Evolutionary conservation across 208 protist species (phyloP).

Genomic region (Phytomonas francai): DNA sequence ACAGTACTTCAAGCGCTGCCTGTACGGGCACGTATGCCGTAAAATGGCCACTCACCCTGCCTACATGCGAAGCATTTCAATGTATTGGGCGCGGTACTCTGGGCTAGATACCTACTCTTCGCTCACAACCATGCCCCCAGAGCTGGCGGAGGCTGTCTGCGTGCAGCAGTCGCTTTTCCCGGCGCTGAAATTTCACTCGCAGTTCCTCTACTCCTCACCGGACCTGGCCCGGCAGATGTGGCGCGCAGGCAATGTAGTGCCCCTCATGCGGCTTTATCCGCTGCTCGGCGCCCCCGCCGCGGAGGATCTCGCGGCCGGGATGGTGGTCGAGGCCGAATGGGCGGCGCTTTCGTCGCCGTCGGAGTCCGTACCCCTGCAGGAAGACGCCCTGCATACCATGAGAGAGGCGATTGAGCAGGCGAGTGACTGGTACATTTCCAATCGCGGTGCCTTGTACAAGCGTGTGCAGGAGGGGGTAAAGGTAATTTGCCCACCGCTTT

Average conservation of each 20-base stretch:
- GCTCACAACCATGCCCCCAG: slow-evolving; percentile 48
- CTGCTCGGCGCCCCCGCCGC: slow-evolving; percentile 53
- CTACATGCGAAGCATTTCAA: slow-evolving; percentile 62
- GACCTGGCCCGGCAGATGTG: slow-evolving; percentile 77
- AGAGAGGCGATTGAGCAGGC: slow-evolving; percentile 56
- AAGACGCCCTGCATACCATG: slow-evolving; percentile 38
- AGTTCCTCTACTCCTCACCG: slow-evolving; percentile 76
- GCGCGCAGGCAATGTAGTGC: slow-evolving; percentile 65
- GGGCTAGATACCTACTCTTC: slow-evolving; percentile 40
- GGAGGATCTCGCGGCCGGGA: slow-evolving; percentile 67
- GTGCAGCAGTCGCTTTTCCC: slow-evolving; percentile 72
- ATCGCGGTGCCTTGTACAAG: slow-evolving; percentile 46
- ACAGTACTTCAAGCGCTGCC: slow-evolving; percentile 47
- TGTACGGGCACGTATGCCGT: slow-evolving; percentile 78
- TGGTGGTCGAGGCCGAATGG: slow-evolving; percentile 82
- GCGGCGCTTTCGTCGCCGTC: slow-evolving; percentile 30
- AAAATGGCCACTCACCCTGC: slow-evolving; percentile 70
- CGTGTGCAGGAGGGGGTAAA: slow-evolving; percentile 63
- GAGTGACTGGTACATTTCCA: slow-evolving; percentile 49
- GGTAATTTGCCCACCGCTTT: slow-evolving; percentile 40
- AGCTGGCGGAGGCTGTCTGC: slow-evolving; percentile 62
- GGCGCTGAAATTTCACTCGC: slow-evolving; percentile 65
- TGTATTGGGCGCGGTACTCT: slow-evolving; percentile 78
- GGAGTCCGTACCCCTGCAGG: slow-evolving; percentile 58
- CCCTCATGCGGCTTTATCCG: slow-evolving; percentile 78